Evolutionary conservation across 2,329 filamentous ascomycete genomes (phyloP), one percentile per base, ranked within the genome.

Genomic region (Verticillium nonalfalfae): DNA sequence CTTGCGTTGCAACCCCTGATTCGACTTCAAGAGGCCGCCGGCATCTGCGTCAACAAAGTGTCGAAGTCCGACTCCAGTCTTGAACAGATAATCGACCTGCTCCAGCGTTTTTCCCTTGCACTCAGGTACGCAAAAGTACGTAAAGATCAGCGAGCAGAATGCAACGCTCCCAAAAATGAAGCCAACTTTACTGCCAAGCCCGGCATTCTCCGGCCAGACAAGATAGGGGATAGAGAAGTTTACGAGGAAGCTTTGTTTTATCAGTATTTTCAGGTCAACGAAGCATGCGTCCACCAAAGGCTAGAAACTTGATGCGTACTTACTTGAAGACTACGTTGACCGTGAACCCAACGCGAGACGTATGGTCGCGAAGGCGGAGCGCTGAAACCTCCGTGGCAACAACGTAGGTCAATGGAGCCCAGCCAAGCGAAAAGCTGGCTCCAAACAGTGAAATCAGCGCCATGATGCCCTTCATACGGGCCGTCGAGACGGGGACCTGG

Each of bases 141-240:
- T 40, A 15, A 67, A 66, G 21, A 67, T 57, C 40, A 62, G 60
- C 3, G 64, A 65, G 21, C 61, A 52, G 5, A 63, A 60, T 5
- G 65, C 61, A 14, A 66, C 58, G 18, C 59, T 63, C 34, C 63
- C 65, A 7, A 67, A 66, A 34, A 66, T 60, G 55, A 65, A 67
- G 11, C 66, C 66, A 14, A 65, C 62, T 36, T 62, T 61, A 11
- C 70, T 66, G 1, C 71, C 69, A 9, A 77, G 68, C 26, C 67
- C 66, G 3, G 72, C 73, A 36, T 74, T 73, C 11, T 71, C 71
- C 11, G 66, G 66, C 60, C 75, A 69, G 7, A 75, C 67, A n/a
- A 77, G 69, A 61, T 78, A 77, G 0, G 75, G 76, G 14, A 75
- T 69, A 9, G 67, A 68, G 56, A 77, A 77, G 5, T 70, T 72